These are phyloP conservation scores for Microthyrium microscopicum DNA, from an alignment of 2,329 filamentous ascomycete genomes.

Conservation along the genomic window DNA sequence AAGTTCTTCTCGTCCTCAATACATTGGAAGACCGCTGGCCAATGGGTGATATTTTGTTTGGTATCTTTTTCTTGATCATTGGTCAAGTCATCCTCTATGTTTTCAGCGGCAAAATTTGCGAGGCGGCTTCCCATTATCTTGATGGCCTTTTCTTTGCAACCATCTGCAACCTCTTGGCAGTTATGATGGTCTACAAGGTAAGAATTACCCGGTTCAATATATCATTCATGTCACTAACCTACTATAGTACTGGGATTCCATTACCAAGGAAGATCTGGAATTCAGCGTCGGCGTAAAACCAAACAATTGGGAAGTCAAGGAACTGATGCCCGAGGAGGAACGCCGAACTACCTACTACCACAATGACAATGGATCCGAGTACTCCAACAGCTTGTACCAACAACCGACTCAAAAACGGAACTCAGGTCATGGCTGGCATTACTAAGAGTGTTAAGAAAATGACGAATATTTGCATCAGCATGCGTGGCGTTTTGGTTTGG, in stretches of 20 bases:
- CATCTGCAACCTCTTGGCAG: conserved; percentile 77
- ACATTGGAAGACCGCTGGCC: conserved; percentile 95
- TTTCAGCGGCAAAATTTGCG: conserved; percentile 73
- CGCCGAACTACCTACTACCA: conserved; percentile 56
- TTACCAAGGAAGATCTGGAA: conserved; percentile 94
- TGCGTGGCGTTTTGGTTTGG: no score
- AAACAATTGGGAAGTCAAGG: conserved; percentile 98
- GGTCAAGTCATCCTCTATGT: conserved; percentile 89
- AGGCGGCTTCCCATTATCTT: conserved; percentile 72
- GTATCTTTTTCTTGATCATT: conserved; percentile 75
- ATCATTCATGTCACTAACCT: no score
- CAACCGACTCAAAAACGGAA: conserved; percentile 11
- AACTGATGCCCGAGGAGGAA: conserved; percentile 65
- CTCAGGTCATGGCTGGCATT: conserved; percentile 9
- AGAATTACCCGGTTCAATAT: no score
- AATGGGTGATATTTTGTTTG: conserved; percentile 78
- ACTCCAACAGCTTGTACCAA: conserved; percentile 31
- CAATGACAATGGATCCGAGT: conserved; percentile 48
- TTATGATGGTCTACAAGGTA: conserved; percentile 99
- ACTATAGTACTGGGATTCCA: conserved; percentile 89
- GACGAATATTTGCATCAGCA: no score
- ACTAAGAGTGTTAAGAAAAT: no score
- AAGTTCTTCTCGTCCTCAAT: conserved; percentile 72
- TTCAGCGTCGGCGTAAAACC: conserved; percentile 91
- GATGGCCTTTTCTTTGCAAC: conserved; percentile 92